These are phyloP conservation scores for Salvia hispanica DNA, from an alignment of 257 asterid species.

Conservation along the genomic window DNA sequence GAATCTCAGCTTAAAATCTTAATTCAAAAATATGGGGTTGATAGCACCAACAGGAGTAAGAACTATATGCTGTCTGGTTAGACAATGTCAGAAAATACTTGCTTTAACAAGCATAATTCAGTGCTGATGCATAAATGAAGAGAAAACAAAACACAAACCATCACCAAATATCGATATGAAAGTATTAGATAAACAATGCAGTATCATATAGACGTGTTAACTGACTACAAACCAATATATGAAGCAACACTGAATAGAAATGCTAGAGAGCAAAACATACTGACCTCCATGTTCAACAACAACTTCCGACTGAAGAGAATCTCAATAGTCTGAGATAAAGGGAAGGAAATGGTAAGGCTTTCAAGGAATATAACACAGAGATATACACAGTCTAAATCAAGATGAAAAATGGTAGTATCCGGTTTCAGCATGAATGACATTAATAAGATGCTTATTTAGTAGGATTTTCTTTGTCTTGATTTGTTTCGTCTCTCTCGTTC, in stretches of 20 bases:
- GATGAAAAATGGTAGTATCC: not conserved
- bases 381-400: not conserved
- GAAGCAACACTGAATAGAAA: conserved; percentile 9
- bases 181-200: not conserved
- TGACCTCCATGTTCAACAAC: conserved; percentile 82
- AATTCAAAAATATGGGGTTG: not conserved
- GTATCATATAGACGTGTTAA: not conserved
- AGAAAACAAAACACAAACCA: conserved; percentile 1
- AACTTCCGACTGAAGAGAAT: conserved; percentile 83
- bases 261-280: conserved; percentile 35
- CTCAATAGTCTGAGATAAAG: conserved; percentile 77
- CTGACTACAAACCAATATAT: not conserved
- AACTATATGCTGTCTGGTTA: not conserved
- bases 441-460: not conserved
- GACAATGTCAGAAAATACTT: not conserved
- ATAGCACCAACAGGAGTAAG: not conserved
- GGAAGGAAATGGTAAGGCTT: conserved; percentile 25
- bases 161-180: not conserved
- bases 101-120: conserved; percentile 4
- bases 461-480: not conserved
- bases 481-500: not conserved
- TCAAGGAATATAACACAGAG: not conserved
- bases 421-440: conserved; percentile 1
- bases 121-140: not conserved
- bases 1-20: not conserved